Base-by-base conservation (phyloP, 345 rosid species). In the Passiflora organensis region DNA sequence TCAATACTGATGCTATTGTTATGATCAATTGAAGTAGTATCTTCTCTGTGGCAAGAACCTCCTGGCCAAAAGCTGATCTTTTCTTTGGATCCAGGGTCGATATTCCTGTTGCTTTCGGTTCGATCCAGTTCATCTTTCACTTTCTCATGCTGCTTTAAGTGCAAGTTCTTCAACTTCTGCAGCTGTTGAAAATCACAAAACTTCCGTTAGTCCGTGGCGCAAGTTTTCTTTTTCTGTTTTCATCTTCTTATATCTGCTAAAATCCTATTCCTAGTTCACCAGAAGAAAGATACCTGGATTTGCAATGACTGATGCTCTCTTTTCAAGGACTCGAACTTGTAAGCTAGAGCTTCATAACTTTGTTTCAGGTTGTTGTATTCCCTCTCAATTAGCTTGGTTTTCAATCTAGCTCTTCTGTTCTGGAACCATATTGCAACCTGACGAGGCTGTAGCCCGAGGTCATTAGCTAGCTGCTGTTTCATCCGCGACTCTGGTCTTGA, bases 401-500 rank as follows among this genome's bases (percentile, higher is more conserved):
- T 78, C 18, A 52, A 60, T 51, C 82, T 78, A 44, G 80, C 80
- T 46, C 75, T 55, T 16, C 72, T 63, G 51, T 69, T 78, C 60
- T 78, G 82, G 28, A 78, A 74, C 77, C 82, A 78, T 53, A 72
- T 69, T 19, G 75, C 76, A 25, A 78, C 67, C 58, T 78, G 80
- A 1, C 75, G 72, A 45, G 80, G 77, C 44, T 68, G 51, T 0
- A 78, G 66, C 4, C 80, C 82, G 0, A 78, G 63, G 36, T 68
- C 75, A 20, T 53, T 58, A 10, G 79, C 77, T 20, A 78, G 60
- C 34, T 67, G 73, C 32, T 56, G 55, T 43, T 42, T 56, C 1
- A 56, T 42, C 38, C 21, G 51, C 1, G 53, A 22, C 47, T 62
- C 59, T 6, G 66, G 66, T 36, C 59, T 62, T 36, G 66, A 62